Percentiles rank a stretch among this genome's conserved stretches.
phyloP scores from a whole-genome alignment of 2,329 filamentous ascomycete species.

The Niveomyces coronatus region DNA sequence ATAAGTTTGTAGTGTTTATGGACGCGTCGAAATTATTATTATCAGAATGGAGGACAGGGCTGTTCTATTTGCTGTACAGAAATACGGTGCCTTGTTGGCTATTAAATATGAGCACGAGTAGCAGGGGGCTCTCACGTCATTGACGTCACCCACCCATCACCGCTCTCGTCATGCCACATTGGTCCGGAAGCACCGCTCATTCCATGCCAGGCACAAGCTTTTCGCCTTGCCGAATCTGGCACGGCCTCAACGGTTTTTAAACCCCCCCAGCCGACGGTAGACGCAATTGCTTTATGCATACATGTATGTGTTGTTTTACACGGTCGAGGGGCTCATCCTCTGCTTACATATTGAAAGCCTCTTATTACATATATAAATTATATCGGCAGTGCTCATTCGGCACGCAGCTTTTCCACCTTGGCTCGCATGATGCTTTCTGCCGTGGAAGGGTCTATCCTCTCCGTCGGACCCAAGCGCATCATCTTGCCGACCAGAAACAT shows the following conservation, averaged over 20 bases:
- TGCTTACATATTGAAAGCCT: no score
- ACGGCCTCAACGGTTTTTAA: not conserved
- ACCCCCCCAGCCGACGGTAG: not conserved
- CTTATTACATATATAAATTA: no score
- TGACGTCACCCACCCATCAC: slow-evolving; percentile 8
- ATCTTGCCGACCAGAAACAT: slow-evolving; percentile 52
- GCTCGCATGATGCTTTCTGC: slow-evolving; percentile 37
- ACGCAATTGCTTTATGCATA: not conserved
- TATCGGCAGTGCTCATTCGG: no score
- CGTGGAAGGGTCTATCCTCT: slow-evolving; percentile 42
- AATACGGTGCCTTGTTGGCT: no score
- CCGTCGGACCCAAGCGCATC: slow-evolving; percentile 42
- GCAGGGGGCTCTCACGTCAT: slow-evolving; percentile 8
- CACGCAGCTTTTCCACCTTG: slow-evolving; percentile 5
- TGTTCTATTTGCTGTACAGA: no score
- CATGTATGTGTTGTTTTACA: no score
- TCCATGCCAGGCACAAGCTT: not conserved
- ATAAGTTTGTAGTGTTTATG: not conserved
- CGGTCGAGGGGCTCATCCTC: no score
- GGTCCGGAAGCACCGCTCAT: not conserved
- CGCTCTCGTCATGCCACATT: slow-evolving; percentile 3
- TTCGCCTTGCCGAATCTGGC: not conserved
- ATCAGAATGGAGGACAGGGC: slow-evolving; percentile 8
- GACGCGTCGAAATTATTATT: not conserved
- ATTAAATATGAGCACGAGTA: not conserved